Conservation (phyloP, 2,329 filamentous ascomycete species). For the Talaromyces sp. region DNA sequence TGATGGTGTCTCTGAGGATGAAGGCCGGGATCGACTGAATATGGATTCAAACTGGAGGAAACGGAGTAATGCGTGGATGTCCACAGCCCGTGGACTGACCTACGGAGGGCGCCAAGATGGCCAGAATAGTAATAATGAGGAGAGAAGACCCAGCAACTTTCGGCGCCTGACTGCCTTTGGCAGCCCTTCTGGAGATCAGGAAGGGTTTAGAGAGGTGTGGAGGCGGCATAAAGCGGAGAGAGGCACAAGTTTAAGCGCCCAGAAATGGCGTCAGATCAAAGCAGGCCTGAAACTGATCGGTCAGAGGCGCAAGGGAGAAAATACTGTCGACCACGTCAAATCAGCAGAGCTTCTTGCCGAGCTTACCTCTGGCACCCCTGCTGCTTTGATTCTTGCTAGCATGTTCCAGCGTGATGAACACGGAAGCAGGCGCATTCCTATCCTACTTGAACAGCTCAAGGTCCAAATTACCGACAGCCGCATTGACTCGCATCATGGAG, state of each 20-base stretch:
- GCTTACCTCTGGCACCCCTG: slow-evolving; percentile 83
- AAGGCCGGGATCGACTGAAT: slow-evolving; percentile 59
- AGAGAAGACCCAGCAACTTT: slow-evolving; percentile 56
- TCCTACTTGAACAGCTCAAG: slow-evolving; percentile 91
- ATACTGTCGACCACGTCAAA: slow-evolving; percentile 84
- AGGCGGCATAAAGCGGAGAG: slow-evolving; percentile 52
- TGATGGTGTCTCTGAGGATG: slow-evolving; percentile 67
- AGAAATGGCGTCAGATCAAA: slow-evolving; percentile 91
- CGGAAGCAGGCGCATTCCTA: slow-evolving; percentile 88
- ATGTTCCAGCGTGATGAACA: slow-evolving; percentile 98
- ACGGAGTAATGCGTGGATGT: slow-evolving; percentile 52
- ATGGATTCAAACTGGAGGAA: slow-evolving; percentile 53
- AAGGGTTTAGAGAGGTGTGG: slow-evolving; percentile 56
- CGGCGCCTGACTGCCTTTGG: slow-evolving; percentile 60
- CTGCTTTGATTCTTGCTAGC: slow-evolving; percentile 87
- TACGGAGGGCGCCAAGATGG: slow-evolving; percentile 48
- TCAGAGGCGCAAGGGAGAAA: slow-evolving; percentile 74
- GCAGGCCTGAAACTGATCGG: slow-evolving; percentile 73
- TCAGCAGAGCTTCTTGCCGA: slow-evolving; percentile 96
- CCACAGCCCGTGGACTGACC: slow-evolving; percentile 37
- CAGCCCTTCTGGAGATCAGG: slow-evolving; percentile 56
- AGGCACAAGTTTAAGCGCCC: slow-evolving; percentile 64
- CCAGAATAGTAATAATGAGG: slow-evolving; percentile 41
- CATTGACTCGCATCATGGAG: slow-evolving; percentile 50
- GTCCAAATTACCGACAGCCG: slow-evolving; percentile 78